phyloP scores from a whole-genome alignment of 257 asterid species.

The Jasminum sambac region DNA sequence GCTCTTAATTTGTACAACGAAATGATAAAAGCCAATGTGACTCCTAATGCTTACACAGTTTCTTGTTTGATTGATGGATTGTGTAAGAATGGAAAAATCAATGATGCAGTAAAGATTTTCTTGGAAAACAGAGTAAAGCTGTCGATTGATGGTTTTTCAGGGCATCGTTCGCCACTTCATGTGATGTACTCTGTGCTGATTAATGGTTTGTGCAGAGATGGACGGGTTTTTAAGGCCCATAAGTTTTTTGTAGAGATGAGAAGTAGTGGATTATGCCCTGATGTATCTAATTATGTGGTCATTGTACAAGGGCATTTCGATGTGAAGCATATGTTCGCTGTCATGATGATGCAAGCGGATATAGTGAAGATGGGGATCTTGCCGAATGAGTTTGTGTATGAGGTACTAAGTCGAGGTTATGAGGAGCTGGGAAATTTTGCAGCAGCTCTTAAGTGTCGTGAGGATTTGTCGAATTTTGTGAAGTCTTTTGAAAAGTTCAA shows the following conservation, averaged over 20 bases:
- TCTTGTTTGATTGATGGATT: slow-evolving; percentile 62
- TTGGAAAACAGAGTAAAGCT: slow-evolving; percentile 31
- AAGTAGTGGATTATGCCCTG: slow-evolving; percentile 43
- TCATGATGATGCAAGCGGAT: slow-evolving; percentile 75
- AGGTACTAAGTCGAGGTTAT: slow-evolving; percentile 45
- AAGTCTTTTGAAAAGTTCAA: neutral
- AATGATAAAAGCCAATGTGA: slow-evolving; percentile 52
- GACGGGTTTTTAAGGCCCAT: slow-evolving; percentile 55
- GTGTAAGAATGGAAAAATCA: slow-evolving; percentile 59
- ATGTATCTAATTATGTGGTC: slow-evolving; percentile 40
- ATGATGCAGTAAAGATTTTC: slow-evolving; percentile 54
- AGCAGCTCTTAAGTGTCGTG: slow-evolving; percentile 45
- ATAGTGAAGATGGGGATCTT: slow-evolving; percentile 58
- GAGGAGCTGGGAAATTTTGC: slow-evolving; percentile 39
- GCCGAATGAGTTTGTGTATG: slow-evolving; percentile 35
- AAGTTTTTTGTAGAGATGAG: slow-evolving; percentile 66
- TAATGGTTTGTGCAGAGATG: slow-evolving; percentile 52
- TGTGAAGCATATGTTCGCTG: slow-evolving; percentile 38
- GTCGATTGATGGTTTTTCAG: slow-evolving; percentile 3
- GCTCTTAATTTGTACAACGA: slow-evolving; percentile 61
- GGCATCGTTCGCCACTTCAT: slow-evolving; percentile 21
- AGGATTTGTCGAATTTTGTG: slow-evolving; percentile 27
- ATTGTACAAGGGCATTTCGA: slow-evolving; percentile 47
- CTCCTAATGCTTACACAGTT: slow-evolving; percentile 50
- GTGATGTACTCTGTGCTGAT: slow-evolving; percentile 55